phyloP scores from a whole-genome alignment of 2,329 filamentous ascomycete species.

The Colletotrichum filicis region DNA sequence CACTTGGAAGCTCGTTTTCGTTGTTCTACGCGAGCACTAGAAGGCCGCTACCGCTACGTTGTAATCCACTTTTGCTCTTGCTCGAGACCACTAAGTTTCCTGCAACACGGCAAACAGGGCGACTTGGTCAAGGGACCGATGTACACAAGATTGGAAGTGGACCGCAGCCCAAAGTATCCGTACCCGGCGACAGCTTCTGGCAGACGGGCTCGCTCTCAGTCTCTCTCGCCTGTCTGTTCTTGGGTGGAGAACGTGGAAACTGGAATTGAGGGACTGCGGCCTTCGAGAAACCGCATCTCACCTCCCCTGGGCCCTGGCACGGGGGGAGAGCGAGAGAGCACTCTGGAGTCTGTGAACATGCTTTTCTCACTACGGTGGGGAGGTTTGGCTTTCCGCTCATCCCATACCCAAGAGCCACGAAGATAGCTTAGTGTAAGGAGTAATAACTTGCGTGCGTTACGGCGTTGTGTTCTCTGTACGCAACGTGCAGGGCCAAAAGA shows the following conservation, averaged over 20 bases:
- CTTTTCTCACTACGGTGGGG: conserved; percentile 14
- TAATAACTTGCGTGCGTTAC: not conserved
- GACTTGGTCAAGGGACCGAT: conserved; percentile 3
- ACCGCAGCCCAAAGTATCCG: not conserved
- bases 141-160: conserved; percentile 25
- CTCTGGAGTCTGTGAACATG: not conserved
- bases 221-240: not conserved
- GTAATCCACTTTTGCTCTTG: not conserved
- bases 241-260: not conserved
- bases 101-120: conserved; percentile 16
- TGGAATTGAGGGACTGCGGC: not conserved
- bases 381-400: not conserved
- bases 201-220: not conserved
- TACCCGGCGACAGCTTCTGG: not conserved
- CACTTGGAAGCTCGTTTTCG: not conserved
- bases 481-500: conserved; percentile 12
- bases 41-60: not conserved
- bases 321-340: not conserved
- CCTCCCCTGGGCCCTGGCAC: not conserved
- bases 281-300: conserved; percentile 1
- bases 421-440: not conserved
- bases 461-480: not conserved
- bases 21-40: not conserved
- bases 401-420: not conserved
- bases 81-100: not conserved